Evolutionary conservation across 768 basidiomycete genomes (phyloP).

Genomic region (Cantharellus anzutake): DNA sequence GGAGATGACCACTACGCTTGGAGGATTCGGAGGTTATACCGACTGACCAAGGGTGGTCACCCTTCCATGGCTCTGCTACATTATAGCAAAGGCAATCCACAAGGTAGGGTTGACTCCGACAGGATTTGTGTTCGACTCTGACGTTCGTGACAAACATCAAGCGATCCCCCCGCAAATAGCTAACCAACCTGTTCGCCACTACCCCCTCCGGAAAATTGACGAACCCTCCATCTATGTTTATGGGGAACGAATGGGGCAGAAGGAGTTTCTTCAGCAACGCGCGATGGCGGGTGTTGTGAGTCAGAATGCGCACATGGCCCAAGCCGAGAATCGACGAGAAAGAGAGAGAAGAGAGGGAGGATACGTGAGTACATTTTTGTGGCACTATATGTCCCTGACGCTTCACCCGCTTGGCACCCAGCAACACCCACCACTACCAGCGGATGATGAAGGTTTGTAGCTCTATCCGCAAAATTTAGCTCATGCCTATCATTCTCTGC

Average conservation of each 20-base stretch:
- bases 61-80: conserved; percentile 58
- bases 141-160: conserved; percentile 12
- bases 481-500: background rate
- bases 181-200: conserved; percentile 44
- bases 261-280: conserved; percentile 23
- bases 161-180: conserved; percentile 39
- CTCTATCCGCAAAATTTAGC: background rate
- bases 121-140: background rate
- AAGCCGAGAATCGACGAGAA: background rate
- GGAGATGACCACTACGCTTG: conserved; percentile 42
- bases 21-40: conserved; percentile 50
- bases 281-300: background rate
- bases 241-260: conserved; percentile 58
- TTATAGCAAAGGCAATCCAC: conserved; percentile 44
- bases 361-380: background rate
- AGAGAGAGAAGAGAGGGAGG: background rate
- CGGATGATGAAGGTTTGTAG: background rate
- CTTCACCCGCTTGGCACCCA: background rate
- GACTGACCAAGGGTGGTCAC: conserved; percentile 54
- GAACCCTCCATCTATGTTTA: conserved; percentile 51
- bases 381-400: background rate
- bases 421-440: background rate
- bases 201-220: conserved; percentile 47
- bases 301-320: conserved; percentile 4
- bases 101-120: conserved; percentile 30